A percentile compares a stretch with the other conserved stretches of the same genome.
Conservation (phyloP, 805 yeast genomes). For the Teunomyces kruisii region DNA sequence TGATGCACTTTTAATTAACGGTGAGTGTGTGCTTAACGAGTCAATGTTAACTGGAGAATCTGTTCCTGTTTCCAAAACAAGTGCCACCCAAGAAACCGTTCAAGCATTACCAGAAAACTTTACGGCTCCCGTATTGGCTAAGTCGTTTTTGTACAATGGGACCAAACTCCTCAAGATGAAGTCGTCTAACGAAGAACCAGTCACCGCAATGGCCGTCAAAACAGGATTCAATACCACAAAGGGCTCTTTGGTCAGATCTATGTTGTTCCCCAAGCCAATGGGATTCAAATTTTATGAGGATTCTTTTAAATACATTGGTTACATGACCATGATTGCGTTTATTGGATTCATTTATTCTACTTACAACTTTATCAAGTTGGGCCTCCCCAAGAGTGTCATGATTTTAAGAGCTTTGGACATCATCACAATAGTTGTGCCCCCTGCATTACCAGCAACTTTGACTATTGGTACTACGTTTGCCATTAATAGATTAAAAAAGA, state of each 20-base stretch:
- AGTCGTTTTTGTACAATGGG: conserved; percentile 81
- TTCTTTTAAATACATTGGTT: conserved; percentile 93
- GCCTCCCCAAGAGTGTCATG: conserved; percentile 67
- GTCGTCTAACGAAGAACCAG: conserved; percentile 68
- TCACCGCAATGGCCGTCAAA: conserved; percentile 81
- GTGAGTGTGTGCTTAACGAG: conserved; percentile 96
- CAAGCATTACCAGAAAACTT: conserved; percentile 57
- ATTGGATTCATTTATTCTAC: conserved; percentile 85
- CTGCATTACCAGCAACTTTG: conserved; percentile 95
- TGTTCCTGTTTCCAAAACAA: conserved; percentile 85
- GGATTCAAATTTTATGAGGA: conserved; percentile 93
- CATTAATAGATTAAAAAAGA: conserved; percentile 61
- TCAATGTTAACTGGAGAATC: conserved; percentile 98
- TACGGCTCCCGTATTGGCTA: conserved; percentile 64
- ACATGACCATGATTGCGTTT: conserved; percentile 83
- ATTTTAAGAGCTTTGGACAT: conserved; percentile 88
- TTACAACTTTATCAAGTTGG: conserved; percentile 74
- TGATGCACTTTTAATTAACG: conserved; percentile 81
- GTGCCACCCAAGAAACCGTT: conserved; percentile 64
- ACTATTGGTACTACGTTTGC: conserved; percentile 97
- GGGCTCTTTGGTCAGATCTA: conserved; percentile 89
- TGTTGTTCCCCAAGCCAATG: conserved; percentile 94
- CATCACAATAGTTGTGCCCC: conserved; percentile 96
- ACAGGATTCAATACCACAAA: conserved; percentile 96
- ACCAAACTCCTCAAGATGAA: conserved; percentile 85